Evolutionary conservation across 1,139 yeast genomes (phyloP), one percentile per base, ranked within the genome.

Genomic region (Debaryomyces subglobosus): DNA sequence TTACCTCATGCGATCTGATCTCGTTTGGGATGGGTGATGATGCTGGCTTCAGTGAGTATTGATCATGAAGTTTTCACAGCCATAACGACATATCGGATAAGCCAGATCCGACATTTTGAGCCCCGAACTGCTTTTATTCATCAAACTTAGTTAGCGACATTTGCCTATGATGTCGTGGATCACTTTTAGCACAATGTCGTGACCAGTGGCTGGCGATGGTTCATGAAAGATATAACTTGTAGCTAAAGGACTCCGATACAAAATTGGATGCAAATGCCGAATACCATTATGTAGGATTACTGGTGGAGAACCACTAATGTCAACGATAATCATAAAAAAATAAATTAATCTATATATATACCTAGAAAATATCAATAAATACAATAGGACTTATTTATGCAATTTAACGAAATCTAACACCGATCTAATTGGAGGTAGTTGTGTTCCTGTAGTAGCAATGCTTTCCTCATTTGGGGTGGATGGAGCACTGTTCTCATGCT

Each of bases 341-440:
- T 32, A 32, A 32, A 32, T 32, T 32, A 9, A 12, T 20, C 25
- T 20, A 35, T 12, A 12, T 21, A n/a, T 21, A 32, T 16, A 13
- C 23, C 39, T 15, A 12, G 16, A 56, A 53, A 30, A 47, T 45
- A 16, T 23, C 8, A 37, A 21, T 7, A 18, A 12, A 15, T 37
- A 38, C 4, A 38, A n/a, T 8, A 5, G 18, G 43, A 37, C 12
- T 24, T 40, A 36, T 33, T 50, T 51, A 25, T 40, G 35, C 43
- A 61, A 52, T 7, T 58, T 53, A 15, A 67, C 61, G 50, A 71
- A 69, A 49, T 68, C 65, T 52, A 74, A 68, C 24, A 75, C 77
- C 33, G 73, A 62, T 44, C 79, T 59, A 43, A 75, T 74, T 3
- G 80, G 80, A 4, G 80, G 80, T 47, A 75, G 65, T 51, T 63